Conservation (phyloP, 2,329 filamentous ascomycete genomes). For the Cercospora berteroae region DNA sequence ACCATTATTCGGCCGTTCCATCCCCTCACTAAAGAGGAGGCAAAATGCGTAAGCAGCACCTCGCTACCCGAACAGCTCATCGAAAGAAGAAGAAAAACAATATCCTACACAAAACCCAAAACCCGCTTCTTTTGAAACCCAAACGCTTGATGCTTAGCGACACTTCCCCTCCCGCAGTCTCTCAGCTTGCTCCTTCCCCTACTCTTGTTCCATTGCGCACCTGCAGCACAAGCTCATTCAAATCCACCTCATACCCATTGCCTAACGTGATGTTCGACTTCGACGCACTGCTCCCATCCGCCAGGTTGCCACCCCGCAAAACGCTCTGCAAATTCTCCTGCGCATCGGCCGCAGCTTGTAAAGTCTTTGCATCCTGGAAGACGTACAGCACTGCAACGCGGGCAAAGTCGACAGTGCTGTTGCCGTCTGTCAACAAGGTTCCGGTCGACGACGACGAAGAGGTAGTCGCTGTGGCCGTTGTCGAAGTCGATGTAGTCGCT, state of each 20-base stretch:
- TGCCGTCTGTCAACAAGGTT: constrained; percentile 3
- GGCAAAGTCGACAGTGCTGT: constrained; percentile 45
- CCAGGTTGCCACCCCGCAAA: constrained; percentile 27
- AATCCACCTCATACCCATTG: constrained; percentile 30
- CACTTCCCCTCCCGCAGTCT: neutral
- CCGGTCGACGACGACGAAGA: constrained; percentile 15
- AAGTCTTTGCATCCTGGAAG: constrained; percentile 42
- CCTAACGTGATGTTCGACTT: constrained; percentile 32
- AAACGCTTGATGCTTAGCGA: neutral
- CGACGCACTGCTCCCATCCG: constrained; percentile 21
- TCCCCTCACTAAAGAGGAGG: neutral
- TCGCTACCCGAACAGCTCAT: neutral
- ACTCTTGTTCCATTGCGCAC: constrained; percentile 31
- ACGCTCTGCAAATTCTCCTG: constrained; percentile 44
- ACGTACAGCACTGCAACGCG: constrained; percentile 47
- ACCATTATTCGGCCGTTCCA: neutral
- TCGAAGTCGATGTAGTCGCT: constrained; percentile 15
- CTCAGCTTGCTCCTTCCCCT: constrained; percentile 7
- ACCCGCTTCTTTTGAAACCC: neutral
- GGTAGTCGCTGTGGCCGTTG: constrained; percentile 19
- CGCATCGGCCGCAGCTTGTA: constrained; percentile 44
- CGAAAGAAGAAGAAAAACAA: neutral
- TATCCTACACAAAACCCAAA: neutral
- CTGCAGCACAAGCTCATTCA: constrained; percentile 22
- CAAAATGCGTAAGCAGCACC: neutral